These are phyloP conservation scores for Gossypium schwendimanii DNA, from an alignment of 441 rosid genomes.

Conservation along the genomic window DNA sequence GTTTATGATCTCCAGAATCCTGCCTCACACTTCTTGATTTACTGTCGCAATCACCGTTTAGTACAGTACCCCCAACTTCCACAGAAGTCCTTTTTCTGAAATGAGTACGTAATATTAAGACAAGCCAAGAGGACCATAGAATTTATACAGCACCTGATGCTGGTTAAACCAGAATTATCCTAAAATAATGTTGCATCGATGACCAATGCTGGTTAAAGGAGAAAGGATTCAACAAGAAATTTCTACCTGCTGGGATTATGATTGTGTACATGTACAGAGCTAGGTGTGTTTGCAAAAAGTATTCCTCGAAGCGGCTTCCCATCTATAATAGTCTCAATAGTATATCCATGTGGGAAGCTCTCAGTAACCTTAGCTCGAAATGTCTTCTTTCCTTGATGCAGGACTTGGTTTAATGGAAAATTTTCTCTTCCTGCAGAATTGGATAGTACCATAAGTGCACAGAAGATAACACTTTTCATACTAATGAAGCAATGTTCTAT, in stretches of 20 bases:
- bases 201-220: neutral
- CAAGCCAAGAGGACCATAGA: constrained; percentile 11
- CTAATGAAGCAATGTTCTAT: neutral
- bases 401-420: constrained; percentile 31
- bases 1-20: constrained; percentile 30
- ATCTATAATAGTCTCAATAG: constrained; percentile 76
- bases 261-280: constrained; percentile 26
- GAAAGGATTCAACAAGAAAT: constrained; percentile 7
- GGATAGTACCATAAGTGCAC: neutral
- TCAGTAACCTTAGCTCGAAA: constrained; percentile 85
- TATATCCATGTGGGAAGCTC: constrained; percentile 63
- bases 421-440: constrained; percentile 42
- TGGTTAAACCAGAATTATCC: neutral
- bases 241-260: constrained; percentile 52
- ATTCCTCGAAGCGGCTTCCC: constrained; percentile 87
- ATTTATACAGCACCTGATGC: neutral
- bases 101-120: constrained; percentile 13
- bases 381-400: constrained; percentile 56
- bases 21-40: constrained; percentile 28
- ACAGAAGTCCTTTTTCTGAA: constrained; percentile 60
- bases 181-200: neutral
- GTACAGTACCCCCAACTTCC: constrained; percentile 27
- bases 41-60: constrained; percentile 47
- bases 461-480: neutral
- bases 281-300: constrained; percentile 64